phyloP scores from a whole-genome alignment of 768 basidiomycete species.

The Tubosaeta sp. region DNA sequence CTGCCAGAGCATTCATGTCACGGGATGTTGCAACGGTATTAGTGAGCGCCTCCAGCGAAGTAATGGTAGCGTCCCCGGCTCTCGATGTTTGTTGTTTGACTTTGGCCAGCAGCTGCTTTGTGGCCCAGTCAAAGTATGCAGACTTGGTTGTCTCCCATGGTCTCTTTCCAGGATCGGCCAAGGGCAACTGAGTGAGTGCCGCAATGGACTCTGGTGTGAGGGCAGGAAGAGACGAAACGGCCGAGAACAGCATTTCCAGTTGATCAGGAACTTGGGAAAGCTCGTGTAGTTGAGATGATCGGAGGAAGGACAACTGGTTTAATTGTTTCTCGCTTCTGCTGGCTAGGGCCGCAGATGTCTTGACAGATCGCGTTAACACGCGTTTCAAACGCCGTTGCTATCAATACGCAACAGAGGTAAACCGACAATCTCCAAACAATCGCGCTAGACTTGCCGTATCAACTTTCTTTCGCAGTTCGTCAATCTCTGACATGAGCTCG shows the following conservation, averaged over 20 bases:
- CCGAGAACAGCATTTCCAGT: constrained; percentile 42
- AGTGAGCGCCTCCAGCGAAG: constrained; percentile 16
- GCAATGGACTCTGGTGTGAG: constrained; percentile 38
- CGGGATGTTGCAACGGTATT: constrained; percentile 16
- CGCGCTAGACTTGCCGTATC: constrained; percentile 53
- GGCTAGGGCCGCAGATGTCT: constrained; percentile 42
- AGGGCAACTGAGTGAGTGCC: constrained; percentile 28
- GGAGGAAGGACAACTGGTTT: constrained; percentile 42
- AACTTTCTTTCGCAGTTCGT: constrained; percentile 59
- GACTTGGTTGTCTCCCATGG: constrained; percentile 73
- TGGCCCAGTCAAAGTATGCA: constrained; percentile 79
- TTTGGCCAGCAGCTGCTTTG: constrained; percentile 46
- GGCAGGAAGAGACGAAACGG: constrained; percentile 47
- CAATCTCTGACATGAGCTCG: constrained; percentile 63
- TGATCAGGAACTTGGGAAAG: constrained; percentile 39
- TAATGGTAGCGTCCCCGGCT: constrained; percentile 18
- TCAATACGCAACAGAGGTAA: constrained; percentile 7
- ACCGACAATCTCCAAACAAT: not conserved
- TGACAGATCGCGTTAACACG: constrained; percentile 50
- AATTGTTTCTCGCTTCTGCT: constrained; percentile 43
- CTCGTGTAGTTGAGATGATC: constrained; percentile 34
- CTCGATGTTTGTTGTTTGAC: constrained; percentile 19
- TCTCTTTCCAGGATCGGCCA: constrained; percentile 59
- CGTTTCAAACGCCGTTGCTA: constrained; percentile 68
- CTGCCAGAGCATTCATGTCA: constrained; percentile 18